phyloP scores from a whole-genome alignment of 2,329 filamentous ascomycete genomes.

The Ophiostoma australiae region DNA sequence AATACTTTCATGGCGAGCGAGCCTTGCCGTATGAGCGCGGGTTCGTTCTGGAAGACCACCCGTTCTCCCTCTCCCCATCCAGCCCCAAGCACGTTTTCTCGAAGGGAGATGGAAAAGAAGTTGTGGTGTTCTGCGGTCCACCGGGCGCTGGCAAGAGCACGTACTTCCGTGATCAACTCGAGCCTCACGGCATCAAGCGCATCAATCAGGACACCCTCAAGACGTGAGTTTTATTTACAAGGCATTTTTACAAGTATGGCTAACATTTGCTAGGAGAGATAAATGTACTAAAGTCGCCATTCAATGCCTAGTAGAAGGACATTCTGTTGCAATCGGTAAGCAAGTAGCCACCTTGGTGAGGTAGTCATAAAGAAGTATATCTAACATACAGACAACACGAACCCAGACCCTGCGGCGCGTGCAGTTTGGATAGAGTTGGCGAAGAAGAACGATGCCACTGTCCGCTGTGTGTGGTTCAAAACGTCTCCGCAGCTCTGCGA shows the following conservation, averaged over 20 bases:
- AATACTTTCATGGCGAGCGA: conserved; percentile 72
- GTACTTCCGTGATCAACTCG: conserved; percentile 73
- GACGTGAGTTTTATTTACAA: conserved; percentile 37
- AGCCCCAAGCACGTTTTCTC: conserved; percentile 36
- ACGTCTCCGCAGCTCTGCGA: conserved; percentile 64
- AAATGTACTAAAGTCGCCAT: conserved; percentile 69
- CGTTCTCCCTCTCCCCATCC: conserved; percentile 40
- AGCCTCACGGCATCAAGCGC: conserved; percentile 73
- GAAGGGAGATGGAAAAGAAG: conserved; percentile 62
- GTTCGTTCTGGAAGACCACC: conserved; percentile 64
- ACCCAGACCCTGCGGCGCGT: conserved; percentile 72
- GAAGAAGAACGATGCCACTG: conserved; percentile 62
- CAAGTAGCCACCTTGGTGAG: not conserved
- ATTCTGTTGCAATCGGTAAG: conserved; percentile 70
- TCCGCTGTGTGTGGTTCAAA: conserved; percentile 82
- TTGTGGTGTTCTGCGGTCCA: conserved; percentile 82
- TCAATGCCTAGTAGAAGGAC: conserved; percentile 58
- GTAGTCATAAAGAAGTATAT: not conserved
- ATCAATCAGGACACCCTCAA: conserved; percentile 90
- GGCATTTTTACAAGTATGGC: not conserved
- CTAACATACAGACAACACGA: conserved; percentile 77
- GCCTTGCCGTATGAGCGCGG: conserved; percentile 61
- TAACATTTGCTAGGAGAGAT: conserved; percentile 40
- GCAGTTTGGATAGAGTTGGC: conserved; percentile 75
- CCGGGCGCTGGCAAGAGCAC: conserved; percentile 90